Evolutionary conservation across 140 eudicot genomes (phyloP), one percentile per base, ranked within the genome.

Genomic region (Ambrosia hybrid): DNA sequence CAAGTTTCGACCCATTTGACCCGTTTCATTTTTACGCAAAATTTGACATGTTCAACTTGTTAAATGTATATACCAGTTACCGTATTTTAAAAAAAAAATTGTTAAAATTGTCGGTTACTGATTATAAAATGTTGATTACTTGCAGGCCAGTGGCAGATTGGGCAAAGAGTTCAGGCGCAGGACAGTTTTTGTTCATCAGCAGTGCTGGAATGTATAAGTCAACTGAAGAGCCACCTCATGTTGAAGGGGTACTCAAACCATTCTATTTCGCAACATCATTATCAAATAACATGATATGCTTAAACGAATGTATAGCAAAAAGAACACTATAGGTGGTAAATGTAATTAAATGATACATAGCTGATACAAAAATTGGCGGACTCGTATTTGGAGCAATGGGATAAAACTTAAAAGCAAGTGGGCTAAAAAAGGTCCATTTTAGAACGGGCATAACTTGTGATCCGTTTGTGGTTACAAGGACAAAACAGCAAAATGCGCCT

Each of bases 181-280:
- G 56, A 75, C 96, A 94, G 45, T 91, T 94, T 78, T 66, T 94
- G 76, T 94, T 81, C 74, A 94, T 94, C 53, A 94, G 99, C 79
- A 90, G 99, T 75, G 99, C 99, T 13, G 99, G 99, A 70, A 94
- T 94, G 71, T 94, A 94, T 78, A 94, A 94, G 82, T 83, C 83
- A 59, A 86, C 97, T 26, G 97, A 90, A 57, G 97, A 94, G 79
- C 97, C 85, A 65, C 99, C 99, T 39, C 97, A 94, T 73, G 90
- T 94, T 10, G 99, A 94, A 91, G 96, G 99, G 89, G 99, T 51
- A 30, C 34, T 30, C 34, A 2, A 71, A 36, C 13, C 30, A 21
- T 49, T 57, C 9, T 67, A 6, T 70, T 60, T 37, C 5, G 9
- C 11, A 9, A 6, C 10, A 43, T 2, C 34, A 30, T 30, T 73